Evolutionary conservation across 768 basidiomycete species (phyloP).

Genomic region (Myochromella boudieri): DNA sequence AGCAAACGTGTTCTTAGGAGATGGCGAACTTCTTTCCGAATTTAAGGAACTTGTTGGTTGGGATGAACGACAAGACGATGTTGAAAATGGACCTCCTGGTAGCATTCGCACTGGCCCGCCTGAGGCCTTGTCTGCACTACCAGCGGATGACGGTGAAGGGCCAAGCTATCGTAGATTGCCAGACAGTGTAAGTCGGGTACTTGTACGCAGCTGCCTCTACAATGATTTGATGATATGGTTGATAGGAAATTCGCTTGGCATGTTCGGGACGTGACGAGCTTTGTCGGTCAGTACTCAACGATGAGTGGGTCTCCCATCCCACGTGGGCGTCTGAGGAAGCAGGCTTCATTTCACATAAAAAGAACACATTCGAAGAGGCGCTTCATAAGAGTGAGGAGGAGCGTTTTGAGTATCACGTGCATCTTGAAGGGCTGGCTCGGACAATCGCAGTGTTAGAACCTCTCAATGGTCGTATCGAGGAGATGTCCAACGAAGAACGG

Average conservation of each 20-base stretch:
- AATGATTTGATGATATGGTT: constrained; percentile 12
- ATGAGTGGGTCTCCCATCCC: constrained; percentile 97
- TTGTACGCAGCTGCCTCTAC: constrained; percentile 10
- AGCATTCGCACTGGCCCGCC: constrained; percentile 76
- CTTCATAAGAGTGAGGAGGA: constrained; percentile 98
- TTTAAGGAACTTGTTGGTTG: constrained; percentile 87
- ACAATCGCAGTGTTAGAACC: constrained; percentile 94
- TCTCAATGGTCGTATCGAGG: constrained; percentile 76
- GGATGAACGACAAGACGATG: constrained; percentile 61
- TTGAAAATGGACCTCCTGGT: constrained; percentile 73
- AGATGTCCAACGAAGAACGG: constrained; percentile 88
- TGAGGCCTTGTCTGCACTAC: constrained; percentile 74
- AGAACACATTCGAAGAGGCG: constrained; percentile 94
- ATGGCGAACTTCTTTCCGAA: constrained; percentile 73
- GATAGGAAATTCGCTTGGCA: constrained; percentile 81
- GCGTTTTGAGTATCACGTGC: constrained; percentile 95
- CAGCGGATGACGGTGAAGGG: constrained; percentile 83
- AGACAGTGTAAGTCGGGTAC: constrained; percentile 64
- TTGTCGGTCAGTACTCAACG: constrained; percentile 94
- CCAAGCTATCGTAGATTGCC: constrained; percentile 93
- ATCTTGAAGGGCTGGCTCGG: constrained; percentile 85
- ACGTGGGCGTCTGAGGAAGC: constrained; percentile 98
- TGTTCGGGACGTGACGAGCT: constrained; percentile 95
- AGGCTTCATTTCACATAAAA: constrained; percentile 93
- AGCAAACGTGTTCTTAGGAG: constrained; percentile 79